Base-by-base conservation (phyloP, 169 alveolate genomes). In the Plasmodium knowlesi region DNA sequence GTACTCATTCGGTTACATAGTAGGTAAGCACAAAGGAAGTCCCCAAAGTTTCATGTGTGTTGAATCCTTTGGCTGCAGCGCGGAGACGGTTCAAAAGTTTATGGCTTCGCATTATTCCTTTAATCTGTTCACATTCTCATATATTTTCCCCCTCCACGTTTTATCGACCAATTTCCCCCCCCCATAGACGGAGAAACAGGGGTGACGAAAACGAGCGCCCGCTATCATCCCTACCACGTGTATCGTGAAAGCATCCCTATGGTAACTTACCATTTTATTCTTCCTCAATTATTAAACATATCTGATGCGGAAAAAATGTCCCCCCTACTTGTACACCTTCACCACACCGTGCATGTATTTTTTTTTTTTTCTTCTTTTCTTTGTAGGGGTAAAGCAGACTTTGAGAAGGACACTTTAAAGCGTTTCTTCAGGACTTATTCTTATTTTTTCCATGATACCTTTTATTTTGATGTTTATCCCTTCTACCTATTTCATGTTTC, bases 1-100 rank as follows among this genome's bases (percentile, higher is more conserved):
- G 43, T 96, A 96, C 76, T 93, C 95, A 28, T 96, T 84, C 82
- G 97, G 97, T 16, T 96, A 95, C 39, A 90, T 95, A 19, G 71
- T 37, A 12, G 88, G 89, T 78, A 34, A 78, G 39, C 3, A 37
- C 28, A 12, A 12, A 82, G 28, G 57, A 3, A 46, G n/a, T 9
- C n/a, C n/a, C 57, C 57, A 46, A 46, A 46, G n/a, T 10, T 46
- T 16, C 50, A 41, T 41, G 50, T 41, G 50, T 41, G 50, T 41
- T 41, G 50, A 41, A 41, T 41, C 50, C 14, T 41, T 41, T 41
- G 50, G 50, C 14, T 8, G 50, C 57, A 46, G 57, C 57, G 57
- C 5, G 9, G 57, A n/a, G n/a, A n/a, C 57, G n/a, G 57, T 46
- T 46, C 5, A 0, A 46, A 46, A 46, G n/a, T 46, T 6, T 14